Percentiles rank a stretch among this genome's conserved stretches.
phyloP scores from a whole-genome alignment of 108 stramenopile genomes.

The Cylindrotheca fusiformis region DNA sequence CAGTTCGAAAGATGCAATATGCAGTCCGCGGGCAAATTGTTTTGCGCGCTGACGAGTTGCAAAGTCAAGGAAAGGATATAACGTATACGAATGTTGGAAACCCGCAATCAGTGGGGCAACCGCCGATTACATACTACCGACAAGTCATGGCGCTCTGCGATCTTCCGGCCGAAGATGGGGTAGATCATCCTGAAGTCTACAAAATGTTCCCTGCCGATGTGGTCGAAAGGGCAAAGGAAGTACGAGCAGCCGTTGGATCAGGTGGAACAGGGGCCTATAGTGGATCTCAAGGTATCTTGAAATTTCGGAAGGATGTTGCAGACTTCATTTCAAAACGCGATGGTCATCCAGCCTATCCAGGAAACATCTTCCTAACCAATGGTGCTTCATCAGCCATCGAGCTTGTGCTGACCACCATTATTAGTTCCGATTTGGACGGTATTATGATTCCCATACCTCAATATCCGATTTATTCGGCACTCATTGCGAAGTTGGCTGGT shows the following conservation, averaged over 20 bases:
- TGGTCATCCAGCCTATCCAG: slow-evolving; percentile 53
- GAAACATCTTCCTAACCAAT: slow-evolving; percentile 91
- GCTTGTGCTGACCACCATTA: slow-evolving; percentile 72
- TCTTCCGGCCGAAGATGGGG: slow-evolving; percentile 58
- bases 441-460: slow-evolving; percentile 96
- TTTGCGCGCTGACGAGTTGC: slow-evolving; percentile 55
- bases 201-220: slow-evolving; percentile 72
- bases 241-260: slow-evolving; percentile 48
- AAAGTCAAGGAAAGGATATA: slow-evolving; percentile 38
- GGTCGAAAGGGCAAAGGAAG: slow-evolving; percentile 54
- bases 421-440: slow-evolving; percentile 38
- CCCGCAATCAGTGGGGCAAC: slow-evolving; percentile 90
- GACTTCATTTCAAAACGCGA: slow-evolving; percentile 82
- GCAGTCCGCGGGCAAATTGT: slow-evolving; percentile 74
- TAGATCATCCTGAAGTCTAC: slow-evolving; percentile 59
- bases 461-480: slow-evolving; percentile 95
- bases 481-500: slow-evolving; percentile 83
- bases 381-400: slow-evolving; percentile 90
- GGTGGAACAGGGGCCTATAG: slow-evolving; percentile 82
- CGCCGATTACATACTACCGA: slow-evolving; percentile 85
- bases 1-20: slow-evolving; percentile 39
- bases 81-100: slow-evolving; percentile 96
- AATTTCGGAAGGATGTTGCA: slow-evolving; percentile 79
- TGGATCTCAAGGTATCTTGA: slow-evolving; percentile 74
- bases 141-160: slow-evolving; percentile 85